These are phyloP conservation scores for Phytophthora nicotianae DNA, from an alignment of 352 stramenopile genomes.

Conservation along the genomic window DNA sequence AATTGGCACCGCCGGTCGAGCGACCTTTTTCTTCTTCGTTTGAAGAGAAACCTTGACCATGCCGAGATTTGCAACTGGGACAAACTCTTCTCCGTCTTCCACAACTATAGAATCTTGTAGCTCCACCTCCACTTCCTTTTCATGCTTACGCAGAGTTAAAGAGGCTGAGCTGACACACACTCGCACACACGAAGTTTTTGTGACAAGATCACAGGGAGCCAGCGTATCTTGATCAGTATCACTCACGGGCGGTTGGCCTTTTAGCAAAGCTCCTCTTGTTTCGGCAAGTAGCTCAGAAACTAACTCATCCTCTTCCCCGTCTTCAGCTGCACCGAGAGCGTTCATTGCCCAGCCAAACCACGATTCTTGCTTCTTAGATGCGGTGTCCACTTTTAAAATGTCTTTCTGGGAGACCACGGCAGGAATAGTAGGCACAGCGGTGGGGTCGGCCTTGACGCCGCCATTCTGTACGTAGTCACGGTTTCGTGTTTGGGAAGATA, in stretches of 20 bases:
- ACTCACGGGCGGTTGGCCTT: slow-evolving; percentile 22
- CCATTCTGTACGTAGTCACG: neutral
- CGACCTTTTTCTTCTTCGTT: slow-evolving; percentile 49
- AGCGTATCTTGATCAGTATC: slow-evolving; percentile 23
- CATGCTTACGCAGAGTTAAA: slow-evolving; percentile 72
- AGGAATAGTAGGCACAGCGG: neutral
- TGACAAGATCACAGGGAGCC: slow-evolving; percentile 21
- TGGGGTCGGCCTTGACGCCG: neutral
- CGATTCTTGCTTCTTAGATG: slow-evolving; percentile 33
- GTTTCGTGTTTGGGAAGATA: slow-evolving; percentile 2
- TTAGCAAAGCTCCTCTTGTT: slow-evolving; percentile 57
- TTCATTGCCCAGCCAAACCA: slow-evolving; percentile 83
- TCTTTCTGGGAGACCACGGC: neutral
- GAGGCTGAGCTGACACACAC: slow-evolving; percentile 61
- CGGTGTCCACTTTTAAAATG: slow-evolving; percentile 6
- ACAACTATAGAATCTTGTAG: slow-evolving; percentile 19
- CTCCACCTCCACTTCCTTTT: slow-evolving; percentile 22
- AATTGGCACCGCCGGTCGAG: slow-evolving; percentile 64
- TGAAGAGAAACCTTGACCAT: slow-evolving; percentile 69
- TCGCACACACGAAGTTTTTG: slow-evolving; percentile 50
- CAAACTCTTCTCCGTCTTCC: slow-evolving; percentile 51
- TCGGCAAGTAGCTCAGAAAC: slow-evolving; percentile 73
- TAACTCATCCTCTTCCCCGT: slow-evolving; percentile 71
- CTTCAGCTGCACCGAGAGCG: slow-evolving; percentile 47
- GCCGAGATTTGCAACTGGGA: slow-evolving; percentile 84